Percentiles rank a stretch among this genome's conserved stretches.
These are phyloP conservation scores for Phytopythium boreale DNA, from an alignment of 352 stramenopile genomes.

Conservation along the genomic window DNA sequence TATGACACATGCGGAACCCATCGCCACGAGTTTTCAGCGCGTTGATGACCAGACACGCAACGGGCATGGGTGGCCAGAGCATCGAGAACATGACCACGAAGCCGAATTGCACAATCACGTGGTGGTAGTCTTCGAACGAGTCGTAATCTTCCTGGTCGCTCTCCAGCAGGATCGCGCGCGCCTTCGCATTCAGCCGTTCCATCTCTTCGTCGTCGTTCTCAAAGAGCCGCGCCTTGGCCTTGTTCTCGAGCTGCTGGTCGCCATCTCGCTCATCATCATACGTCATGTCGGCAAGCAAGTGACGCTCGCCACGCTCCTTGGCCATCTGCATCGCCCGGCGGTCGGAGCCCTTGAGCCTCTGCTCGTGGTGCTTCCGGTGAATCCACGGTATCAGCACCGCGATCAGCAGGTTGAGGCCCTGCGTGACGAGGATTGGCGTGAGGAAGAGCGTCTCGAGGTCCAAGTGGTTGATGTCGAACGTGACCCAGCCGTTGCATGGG, in stretches of 20 bases:
- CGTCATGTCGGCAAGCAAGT: constrained; percentile 58
- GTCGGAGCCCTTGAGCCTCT: constrained; percentile 50
- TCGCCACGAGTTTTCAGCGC: constrained; percentile 78
- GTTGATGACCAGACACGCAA: constrained; percentile 74
- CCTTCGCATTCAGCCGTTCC: constrained; percentile 63
- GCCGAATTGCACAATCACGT: constrained; percentile 78
- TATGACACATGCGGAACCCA: constrained; percentile 68
- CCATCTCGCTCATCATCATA: constrained; percentile 38
- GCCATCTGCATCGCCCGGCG: constrained; percentile 61
- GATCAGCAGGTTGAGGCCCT: constrained; percentile 71
- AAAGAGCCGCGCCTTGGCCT: constrained; percentile 62
- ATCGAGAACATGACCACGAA: constrained; percentile 89
- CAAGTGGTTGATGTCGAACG: constrained; percentile 80
- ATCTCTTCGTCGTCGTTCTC: constrained; percentile 64
- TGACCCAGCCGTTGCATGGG: constrained; percentile 72
- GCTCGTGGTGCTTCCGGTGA: constrained; percentile 66
- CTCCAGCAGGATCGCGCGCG: constrained; percentile 71
- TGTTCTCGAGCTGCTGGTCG: constrained; percentile 44
- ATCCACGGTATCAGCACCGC: constrained; percentile 72
- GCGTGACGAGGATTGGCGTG: constrained; percentile 80
- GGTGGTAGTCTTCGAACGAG: constrained; percentile 79
- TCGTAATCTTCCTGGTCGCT: constrained; percentile 78
- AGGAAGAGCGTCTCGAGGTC: constrained; percentile 80
- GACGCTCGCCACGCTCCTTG: constrained; percentile 59
- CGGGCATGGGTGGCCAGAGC: constrained; percentile 79